phyloP scores from a whole-genome alignment of 441 rosid genomes.

The Arabidopsis hybrid region DNA sequence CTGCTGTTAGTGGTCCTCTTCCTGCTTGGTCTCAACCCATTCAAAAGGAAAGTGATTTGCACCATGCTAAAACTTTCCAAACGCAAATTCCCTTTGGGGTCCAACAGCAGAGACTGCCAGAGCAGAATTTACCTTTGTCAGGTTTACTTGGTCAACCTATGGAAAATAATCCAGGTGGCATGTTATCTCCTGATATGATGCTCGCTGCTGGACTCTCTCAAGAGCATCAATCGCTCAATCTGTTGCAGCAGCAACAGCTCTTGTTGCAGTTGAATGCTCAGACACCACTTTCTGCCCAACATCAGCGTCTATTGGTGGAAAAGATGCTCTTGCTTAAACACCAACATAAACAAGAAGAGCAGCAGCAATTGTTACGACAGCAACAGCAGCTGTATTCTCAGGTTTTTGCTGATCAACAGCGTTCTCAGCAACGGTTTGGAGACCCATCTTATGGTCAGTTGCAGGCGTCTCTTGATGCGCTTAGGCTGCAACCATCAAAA shows the following conservation, averaged over 20 bases:
- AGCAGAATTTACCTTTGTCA: slow-evolving; percentile 57
- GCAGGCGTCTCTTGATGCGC: slow-evolving; percentile 64
- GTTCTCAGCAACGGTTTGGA: slow-evolving; percentile 65
- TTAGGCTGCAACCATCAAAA: slow-evolving; percentile 59
- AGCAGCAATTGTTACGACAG: slow-evolving; percentile 83
- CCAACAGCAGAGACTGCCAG: slow-evolving; percentile 72
- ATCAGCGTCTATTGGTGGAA: slow-evolving; percentile 76
- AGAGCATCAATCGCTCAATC: slow-evolving; percentile 71
- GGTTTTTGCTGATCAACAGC: slow-evolving; percentile 75
- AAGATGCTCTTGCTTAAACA: slow-evolving; percentile 79
- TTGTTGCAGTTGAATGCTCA: slow-evolving; percentile 78
- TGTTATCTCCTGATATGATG: slow-evolving; percentile 59
- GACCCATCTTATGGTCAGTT: slow-evolving; percentile 70
- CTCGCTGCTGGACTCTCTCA: slow-evolving; percentile 57
- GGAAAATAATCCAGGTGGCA: slow-evolving; percentile 60
- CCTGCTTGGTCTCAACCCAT: slow-evolving; percentile 72
- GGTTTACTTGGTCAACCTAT: slow-evolving; percentile 71
- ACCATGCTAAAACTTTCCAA: slow-evolving; percentile 62
- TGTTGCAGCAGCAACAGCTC: slow-evolving; percentile 84
- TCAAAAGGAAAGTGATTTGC: slow-evolving; percentile 68
- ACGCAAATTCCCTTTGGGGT: slow-evolving; percentile 65
- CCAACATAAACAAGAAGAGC: slow-evolving; percentile 85
- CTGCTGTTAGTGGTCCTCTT: slow-evolving; percentile 61
- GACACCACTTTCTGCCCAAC: slow-evolving; percentile 68
- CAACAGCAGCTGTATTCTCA: slow-evolving; percentile 80